Conservation (phyloP, 495 filamentous ascomycete genomes). For the Hyaloscypha bicolor region DNA sequence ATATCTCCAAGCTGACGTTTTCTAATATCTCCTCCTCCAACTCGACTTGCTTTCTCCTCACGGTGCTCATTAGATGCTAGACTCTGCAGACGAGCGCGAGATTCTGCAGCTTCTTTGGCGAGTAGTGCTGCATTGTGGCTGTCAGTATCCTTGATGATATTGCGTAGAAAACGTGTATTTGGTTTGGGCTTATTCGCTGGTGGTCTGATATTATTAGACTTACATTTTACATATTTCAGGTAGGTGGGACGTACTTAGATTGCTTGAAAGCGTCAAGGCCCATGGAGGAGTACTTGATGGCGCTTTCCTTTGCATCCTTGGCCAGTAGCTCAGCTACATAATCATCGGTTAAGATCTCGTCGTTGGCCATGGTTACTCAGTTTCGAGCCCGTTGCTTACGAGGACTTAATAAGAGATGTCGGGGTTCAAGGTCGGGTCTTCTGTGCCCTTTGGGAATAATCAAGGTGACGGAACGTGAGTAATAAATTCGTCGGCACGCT, state of each 20-base stretch:
- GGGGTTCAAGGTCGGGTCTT: background rate
- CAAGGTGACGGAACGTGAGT: background rate
- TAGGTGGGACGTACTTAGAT: conserved; percentile 57
- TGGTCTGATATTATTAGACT: conserved; percentile 20
- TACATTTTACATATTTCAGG: background rate
- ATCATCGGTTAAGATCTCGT: conserved; percentile 42
- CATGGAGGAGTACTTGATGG: conserved; percentile 70
- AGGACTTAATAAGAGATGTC: background rate
- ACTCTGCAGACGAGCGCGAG: conserved; percentile 47
- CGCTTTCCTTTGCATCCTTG: conserved; percentile 64
- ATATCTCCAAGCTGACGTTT: conserved; percentile 55
- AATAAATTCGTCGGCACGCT: background rate
- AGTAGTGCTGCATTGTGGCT: conserved; percentile 86
- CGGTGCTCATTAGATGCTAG: conserved; percentile 40
- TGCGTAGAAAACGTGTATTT: conserved; percentile 85
- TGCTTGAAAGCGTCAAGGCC: conserved; percentile 71
- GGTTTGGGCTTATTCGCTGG: conserved; percentile 78
- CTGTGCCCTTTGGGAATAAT: background rate
- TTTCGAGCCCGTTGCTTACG: background rate
- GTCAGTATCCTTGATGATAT: conserved; percentile 87
- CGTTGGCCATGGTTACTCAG: conserved; percentile 32
- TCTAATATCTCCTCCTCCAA: conserved; percentile 44
- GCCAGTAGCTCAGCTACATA: conserved; percentile 61
- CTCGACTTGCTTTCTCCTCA: conserved; percentile 39
- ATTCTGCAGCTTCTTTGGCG: conserved; percentile 73